Evolutionary conservation across 163 green algal species (phyloP).

Genomic region (Chlorella variabilis): DNA sequence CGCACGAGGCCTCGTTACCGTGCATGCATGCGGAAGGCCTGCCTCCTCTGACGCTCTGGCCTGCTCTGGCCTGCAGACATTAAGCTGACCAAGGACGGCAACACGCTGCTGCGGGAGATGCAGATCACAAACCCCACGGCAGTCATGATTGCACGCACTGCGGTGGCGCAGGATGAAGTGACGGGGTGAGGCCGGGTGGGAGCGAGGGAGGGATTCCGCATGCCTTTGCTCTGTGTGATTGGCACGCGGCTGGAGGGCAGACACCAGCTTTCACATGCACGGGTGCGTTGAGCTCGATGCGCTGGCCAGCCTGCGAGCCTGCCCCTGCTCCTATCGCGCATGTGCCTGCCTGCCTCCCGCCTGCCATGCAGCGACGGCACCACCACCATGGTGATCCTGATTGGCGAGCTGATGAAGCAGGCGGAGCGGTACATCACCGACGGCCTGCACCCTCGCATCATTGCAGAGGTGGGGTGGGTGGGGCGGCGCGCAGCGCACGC

Average conservation of each 20-base stretch:
- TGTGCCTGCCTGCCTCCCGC: no score
- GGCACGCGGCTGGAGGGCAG: no score
- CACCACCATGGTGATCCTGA: slow-evolving; percentile 95
- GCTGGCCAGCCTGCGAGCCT: no score
- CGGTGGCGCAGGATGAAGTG: slow-evolving; percentile 98
- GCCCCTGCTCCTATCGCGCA: no score
- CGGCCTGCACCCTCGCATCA: slow-evolving; percentile 93
- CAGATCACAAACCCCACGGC: slow-evolving; percentile 99
- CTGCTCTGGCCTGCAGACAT: slow-evolving; percentile 79
- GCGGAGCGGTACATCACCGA: slow-evolving; percentile 95
- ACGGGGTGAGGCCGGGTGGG: slow-evolving; percentile 71
- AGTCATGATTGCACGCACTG: slow-evolving; percentile 98
- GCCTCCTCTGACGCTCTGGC: no score
- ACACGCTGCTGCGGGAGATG: slow-evolving; percentile 98
- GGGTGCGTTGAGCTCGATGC: no score
- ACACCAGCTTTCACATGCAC: no score
- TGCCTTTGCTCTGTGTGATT: neutral
- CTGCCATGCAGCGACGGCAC: slow-evolving; percentile 88
- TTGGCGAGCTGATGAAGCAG: slow-evolving; percentile 99
- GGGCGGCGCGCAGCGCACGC: no score
- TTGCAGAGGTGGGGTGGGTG: slow-evolving; percentile 93
- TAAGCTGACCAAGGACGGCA: slow-evolving; percentile 99
- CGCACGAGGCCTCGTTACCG: no score
- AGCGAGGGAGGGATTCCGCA: neutral
- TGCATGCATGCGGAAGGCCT: neutral